Percentiles rank a stretch among this genome's conserved stretches.
phyloP scores from a whole-genome alignment of 202 grass and related monocot species.

The Schoenoplectus tabernaemontani region DNA sequence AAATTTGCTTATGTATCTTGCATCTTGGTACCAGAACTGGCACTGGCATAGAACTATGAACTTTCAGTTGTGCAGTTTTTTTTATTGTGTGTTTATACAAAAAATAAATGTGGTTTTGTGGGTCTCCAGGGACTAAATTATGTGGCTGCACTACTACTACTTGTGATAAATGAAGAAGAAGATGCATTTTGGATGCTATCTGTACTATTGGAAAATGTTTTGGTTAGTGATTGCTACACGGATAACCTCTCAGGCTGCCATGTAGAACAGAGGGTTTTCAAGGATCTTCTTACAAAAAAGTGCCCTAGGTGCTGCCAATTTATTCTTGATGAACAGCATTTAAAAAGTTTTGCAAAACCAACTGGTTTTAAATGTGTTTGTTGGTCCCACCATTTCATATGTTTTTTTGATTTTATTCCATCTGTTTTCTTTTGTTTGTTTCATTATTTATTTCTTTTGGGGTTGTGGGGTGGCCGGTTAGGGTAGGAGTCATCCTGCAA shows the following conservation, averaged over 20 bases:
- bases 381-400: neutral
- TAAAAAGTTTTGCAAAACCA: neutral
- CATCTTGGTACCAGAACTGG: neutral
- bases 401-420: too few species aligned
- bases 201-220: constrained; percentile 86
- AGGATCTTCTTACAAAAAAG: constrained; percentile 90
- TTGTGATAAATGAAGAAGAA: constrained; percentile 90
- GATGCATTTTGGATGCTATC: constrained; percentile 98
- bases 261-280: constrained; percentile 98
- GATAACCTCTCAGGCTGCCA: constrained; percentile 96
- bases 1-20: neutral
- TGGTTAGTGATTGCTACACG: constrained; percentile 90
- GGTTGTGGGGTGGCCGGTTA: neutral
- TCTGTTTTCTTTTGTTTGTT: neutral
- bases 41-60: neutral
- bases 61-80: neutral
- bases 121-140: constrained; percentile 86
- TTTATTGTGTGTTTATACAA: neutral
- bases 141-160: constrained; percentile 78
- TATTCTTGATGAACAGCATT: neutral
- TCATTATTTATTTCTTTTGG: neutral
- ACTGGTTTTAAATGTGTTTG: neutral
- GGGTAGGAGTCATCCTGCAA: neutral
- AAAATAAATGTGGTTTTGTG: neutral
- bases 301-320: constrained; percentile 57